Percentiles rank a stretch among this genome's conserved stretches.
phyloP scores from a whole-genome alignment of 306 rosid genomes.

The Fagus crenata region DNA sequence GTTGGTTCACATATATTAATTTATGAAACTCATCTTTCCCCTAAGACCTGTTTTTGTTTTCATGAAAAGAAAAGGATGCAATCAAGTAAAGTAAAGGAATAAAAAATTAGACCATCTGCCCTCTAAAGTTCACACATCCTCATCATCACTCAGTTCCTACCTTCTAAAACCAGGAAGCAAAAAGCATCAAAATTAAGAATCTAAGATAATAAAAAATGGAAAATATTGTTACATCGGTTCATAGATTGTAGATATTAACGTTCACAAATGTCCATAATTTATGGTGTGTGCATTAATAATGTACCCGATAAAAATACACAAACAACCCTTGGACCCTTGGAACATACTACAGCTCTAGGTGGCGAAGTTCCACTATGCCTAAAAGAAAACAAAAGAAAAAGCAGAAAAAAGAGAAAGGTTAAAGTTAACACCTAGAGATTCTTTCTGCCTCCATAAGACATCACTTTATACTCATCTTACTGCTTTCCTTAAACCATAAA shows the following conservation, averaged over 20 bases:
- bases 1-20: too few species aligned
- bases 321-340: too few species aligned
- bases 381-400: conserved; percentile 35
- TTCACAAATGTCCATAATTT: too few species aligned
- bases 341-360: too few species aligned
- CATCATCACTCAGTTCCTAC: conserved; percentile 25
- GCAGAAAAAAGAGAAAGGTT: conserved; percentile 4
- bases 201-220: neutral
- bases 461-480: conserved; percentile 36
- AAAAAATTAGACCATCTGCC: neutral
- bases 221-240: too few species aligned
- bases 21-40: neutral
- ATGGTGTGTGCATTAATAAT: too few species aligned
- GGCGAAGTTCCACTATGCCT: neutral
- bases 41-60: neutral
- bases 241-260: too few species aligned
- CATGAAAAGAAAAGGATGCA: neutral
- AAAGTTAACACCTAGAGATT: conserved; percentile 34
- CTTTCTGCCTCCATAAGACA: conserved; percentile 15
- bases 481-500: neutral
- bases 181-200: conserved; percentile 29
- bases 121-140: neutral
- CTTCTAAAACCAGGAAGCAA: conserved; percentile 39
- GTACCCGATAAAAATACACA: too few species aligned
- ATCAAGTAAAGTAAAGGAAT: neutral